phyloP scores from a whole-genome alignment of 768 basidiomycete species.

The Galerina marginata region DNA sequence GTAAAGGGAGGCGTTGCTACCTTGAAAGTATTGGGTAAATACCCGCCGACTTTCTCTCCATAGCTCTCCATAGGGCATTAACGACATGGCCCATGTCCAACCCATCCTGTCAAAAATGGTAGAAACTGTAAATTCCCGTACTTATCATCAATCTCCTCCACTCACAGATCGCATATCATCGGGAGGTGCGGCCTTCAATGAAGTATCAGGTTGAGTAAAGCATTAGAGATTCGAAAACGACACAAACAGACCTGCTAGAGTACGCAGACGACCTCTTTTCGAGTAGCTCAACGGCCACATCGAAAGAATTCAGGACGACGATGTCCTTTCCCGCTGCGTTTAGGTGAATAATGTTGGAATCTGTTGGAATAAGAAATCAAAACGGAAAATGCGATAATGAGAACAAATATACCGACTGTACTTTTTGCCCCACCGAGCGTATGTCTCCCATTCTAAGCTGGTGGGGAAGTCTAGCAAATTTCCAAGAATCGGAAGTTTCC shows the following conservation, averaged over 20 bases:
- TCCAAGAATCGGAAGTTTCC: background rate
- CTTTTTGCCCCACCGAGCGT: slow-evolving; percentile 4
- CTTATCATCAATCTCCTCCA: no score
- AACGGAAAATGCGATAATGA: background rate
- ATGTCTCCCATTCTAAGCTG: slow-evolving; percentile 4
- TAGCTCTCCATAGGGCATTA: slow-evolving; percentile 3
- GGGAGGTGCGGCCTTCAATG: background rate
- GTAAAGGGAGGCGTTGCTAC: background rate
- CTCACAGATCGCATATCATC: slow-evolving; percentile 12
- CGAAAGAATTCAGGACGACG: slow-evolving; percentile 16
- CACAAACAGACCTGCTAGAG: slow-evolving; percentile 8
- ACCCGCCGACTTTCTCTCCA: slow-evolving; percentile 8
- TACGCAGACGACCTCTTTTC: slow-evolving; percentile 23
- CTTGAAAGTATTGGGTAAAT: slow-evolving; percentile 4
- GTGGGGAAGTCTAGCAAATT: slow-evolving; percentile 4
- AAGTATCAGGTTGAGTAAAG: no score
- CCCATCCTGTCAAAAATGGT: background rate
- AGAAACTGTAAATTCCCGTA: no score
- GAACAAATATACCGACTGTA: background rate
- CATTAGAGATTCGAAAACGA: no score
- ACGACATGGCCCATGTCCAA: slow-evolving; percentile 3
- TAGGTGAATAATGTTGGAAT: slow-evolving; percentile 5
- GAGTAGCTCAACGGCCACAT: slow-evolving; percentile 22
- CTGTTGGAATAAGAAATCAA: background rate
- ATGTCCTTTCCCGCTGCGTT: slow-evolving; percentile 12